phyloP scores from a whole-genome alignment of 1,139 yeast species.

The Taiozyma sp. region DNA sequence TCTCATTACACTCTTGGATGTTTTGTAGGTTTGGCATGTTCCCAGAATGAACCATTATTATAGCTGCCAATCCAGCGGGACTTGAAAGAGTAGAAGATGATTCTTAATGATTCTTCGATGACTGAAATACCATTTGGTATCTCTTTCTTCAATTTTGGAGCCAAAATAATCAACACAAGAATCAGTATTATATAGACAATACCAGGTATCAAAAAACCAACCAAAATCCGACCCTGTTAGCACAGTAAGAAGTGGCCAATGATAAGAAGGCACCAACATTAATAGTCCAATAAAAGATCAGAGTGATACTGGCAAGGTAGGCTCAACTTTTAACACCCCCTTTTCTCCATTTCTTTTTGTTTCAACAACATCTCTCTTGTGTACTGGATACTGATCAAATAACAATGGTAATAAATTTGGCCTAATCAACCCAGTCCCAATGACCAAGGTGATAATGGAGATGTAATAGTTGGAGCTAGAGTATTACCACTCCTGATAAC shows the following conservation, averaged over 20 bases:
- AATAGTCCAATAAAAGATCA: slow-evolving; percentile 74
- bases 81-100: slow-evolving; percentile 35
- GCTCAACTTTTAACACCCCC: slow-evolving; percentile 63
- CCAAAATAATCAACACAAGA: slow-evolving; percentile 35
- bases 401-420: slow-evolving; percentile 73
- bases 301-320: slow-evolving; percentile 72
- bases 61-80: slow-evolving; percentile 36
- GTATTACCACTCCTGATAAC: slow-evolving; percentile 42
- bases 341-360: slow-evolving; percentile 55
- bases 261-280: slow-evolving; percentile 77
- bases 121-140: slow-evolving; percentile 44
- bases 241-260: slow-evolving; percentile 71
- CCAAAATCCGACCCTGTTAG: slow-evolving; percentile 70
- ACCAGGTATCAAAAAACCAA: slow-evolving; percentile 57
- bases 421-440: slow-evolving; percentile 82
- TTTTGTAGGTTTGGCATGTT: slow-evolving; percentile 46
- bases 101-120: slow-evolving; percentile 37
- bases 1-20: slow-evolving; percentile 22
- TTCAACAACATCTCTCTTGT: slow-evolving; percentile 52
- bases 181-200: slow-evolving; percentile 45
- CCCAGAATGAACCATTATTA: slow-evolving; percentile 39
- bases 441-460: slow-evolving; percentile 62
- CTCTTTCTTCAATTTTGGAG: slow-evolving; percentile 32
- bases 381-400: slow-evolving; percentile 61
- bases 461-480: slow-evolving; percentile 45